Evolutionary conservation across 2,329 filamentous ascomycete species (phyloP).

Genomic region (Fusarium haematococcum): DNA sequence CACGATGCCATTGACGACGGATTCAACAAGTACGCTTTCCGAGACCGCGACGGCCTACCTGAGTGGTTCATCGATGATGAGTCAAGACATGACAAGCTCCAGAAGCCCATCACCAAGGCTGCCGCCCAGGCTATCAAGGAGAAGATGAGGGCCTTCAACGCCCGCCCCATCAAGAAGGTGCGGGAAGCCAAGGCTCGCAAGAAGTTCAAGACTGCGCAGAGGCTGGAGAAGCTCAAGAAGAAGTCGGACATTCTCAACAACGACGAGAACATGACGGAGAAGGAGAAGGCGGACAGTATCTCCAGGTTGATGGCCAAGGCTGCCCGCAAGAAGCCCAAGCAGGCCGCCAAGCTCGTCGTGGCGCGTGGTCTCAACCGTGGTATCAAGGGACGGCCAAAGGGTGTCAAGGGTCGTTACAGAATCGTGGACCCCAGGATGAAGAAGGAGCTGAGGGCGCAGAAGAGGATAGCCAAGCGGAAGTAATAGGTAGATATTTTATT

Average conservation of each 20-base stretch:
- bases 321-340: conserved; percentile 85
- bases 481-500: conserved; percentile 18
- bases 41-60: conserved; percentile 89
- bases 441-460: conserved; percentile 92
- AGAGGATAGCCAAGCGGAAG: conserved; percentile 79
- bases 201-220: conserved; percentile 94
- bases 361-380: conserved; percentile 87
- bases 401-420: conserved; percentile 96
- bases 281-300: conserved; percentile 92
- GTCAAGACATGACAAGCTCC: conserved; percentile 80
- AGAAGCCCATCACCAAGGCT: conserved; percentile 91
- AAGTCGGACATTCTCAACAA: conserved; percentile 92
- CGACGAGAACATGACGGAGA: conserved; percentile 93
- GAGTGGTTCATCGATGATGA: conserved; percentile 99
- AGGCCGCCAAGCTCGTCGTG: conserved; percentile 88
- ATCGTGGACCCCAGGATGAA: conserved; percentile 96
- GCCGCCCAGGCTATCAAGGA: conserved; percentile 94
- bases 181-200: conserved; percentile 95
- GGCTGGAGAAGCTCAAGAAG: conserved; percentile 94
- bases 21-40: conserved; percentile 93
- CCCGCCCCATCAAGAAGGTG: conserved; percentile 98
- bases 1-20: conserved; percentile 87
- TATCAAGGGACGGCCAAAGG: conserved; percentile 86
- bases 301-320: conserved; percentile 84
- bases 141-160: conserved; percentile 91